Conservation (phyloP, 495 filamentous ascomycete species). For the Aspergillus funiculosus region DNA sequence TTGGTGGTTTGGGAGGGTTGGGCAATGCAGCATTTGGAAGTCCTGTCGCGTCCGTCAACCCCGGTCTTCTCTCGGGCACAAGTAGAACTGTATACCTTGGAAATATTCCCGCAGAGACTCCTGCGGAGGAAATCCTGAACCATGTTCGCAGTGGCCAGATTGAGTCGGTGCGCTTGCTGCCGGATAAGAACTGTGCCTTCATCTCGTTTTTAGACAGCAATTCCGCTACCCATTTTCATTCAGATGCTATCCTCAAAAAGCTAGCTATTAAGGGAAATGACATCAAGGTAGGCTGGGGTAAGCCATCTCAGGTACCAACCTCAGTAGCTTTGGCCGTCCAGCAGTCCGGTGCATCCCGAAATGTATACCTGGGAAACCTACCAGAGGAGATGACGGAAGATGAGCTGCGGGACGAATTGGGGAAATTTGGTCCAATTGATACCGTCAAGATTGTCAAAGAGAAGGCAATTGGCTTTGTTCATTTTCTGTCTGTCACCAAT, state of each 20-base stretch:
- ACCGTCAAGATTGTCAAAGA: conserved; percentile 97
- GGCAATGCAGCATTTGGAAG: conserved; percentile 52
- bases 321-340: conserved; percentile 95
- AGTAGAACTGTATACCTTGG: conserved; percentile 96
- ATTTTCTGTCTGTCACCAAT: conserved; percentile 95
- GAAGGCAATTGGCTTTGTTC: conserved; percentile 97
- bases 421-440: conserved; percentile 94
- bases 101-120: conserved; percentile 97
- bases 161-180: conserved; percentile 90
- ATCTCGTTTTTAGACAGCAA: conserved; percentile 97
- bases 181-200: conserved; percentile 99
- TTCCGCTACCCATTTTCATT: conserved; percentile 98
- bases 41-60: conserved; percentile 64
- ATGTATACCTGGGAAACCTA: conserved; percentile 94
- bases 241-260: conserved; percentile 98
- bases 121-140: conserved; percentile 93
- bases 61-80: conserved; percentile 79
- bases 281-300: conserved; percentile 99
- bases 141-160: conserved; percentile 98
- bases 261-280: conserved; percentile 95
- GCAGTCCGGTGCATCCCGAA: conserved; percentile 95
- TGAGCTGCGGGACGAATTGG: conserved; percentile 88
- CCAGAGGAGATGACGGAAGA: conserved; percentile 86
- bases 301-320: conserved; percentile 95
- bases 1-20: conserved; percentile 61